A percentile compares a stretch with the other conserved stretches of the same genome.
These are phyloP conservation scores for Thamnidium elegans DNA, from an alignment of 192 early-diverging fungal species.

Conservation along the genomic window DNA sequence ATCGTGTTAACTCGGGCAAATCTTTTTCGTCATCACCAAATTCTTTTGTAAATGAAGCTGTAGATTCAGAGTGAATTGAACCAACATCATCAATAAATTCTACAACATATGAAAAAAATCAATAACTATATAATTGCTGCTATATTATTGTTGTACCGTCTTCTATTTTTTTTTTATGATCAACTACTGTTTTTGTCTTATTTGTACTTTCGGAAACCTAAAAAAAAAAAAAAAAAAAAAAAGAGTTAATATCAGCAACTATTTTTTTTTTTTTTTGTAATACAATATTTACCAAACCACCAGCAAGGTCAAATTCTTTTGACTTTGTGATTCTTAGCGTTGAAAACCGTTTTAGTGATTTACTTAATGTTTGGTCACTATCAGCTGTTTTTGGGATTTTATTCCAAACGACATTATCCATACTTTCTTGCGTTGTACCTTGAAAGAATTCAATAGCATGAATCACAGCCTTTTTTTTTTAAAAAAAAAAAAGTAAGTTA, in stretches of 20 bases:
- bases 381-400: constrained; percentile 28
- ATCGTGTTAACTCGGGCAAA: constrained; percentile 6
- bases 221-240: neutral
- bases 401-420: constrained; percentile 25
- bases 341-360: neutral
- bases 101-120: neutral
- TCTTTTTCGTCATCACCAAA: neutral
- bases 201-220: neutral
- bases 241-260: neutral
- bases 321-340: constrained; percentile 7
- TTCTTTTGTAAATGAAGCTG: neutral
- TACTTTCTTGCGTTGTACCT: constrained; percentile 37
- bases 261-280: neutral
- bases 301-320: neutral
- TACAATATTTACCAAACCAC: constrained; percentile 1
- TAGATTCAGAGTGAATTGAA: constrained; percentile 13
- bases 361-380: neutral
- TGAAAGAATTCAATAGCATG: constrained; percentile 82
- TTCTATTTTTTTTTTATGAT: neutral
- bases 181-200: neutral
- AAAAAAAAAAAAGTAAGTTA: constrained; percentile 3
- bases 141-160: neutral
- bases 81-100: constrained; percentile 2
- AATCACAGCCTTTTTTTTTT: constrained; percentile 67
- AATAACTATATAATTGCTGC: neutral